These are phyloP conservation scores for Colletotrichum karsti DNA, from an alignment of 2,329 filamentous ascomycete genomes.

Conservation along the genomic window DNA sequence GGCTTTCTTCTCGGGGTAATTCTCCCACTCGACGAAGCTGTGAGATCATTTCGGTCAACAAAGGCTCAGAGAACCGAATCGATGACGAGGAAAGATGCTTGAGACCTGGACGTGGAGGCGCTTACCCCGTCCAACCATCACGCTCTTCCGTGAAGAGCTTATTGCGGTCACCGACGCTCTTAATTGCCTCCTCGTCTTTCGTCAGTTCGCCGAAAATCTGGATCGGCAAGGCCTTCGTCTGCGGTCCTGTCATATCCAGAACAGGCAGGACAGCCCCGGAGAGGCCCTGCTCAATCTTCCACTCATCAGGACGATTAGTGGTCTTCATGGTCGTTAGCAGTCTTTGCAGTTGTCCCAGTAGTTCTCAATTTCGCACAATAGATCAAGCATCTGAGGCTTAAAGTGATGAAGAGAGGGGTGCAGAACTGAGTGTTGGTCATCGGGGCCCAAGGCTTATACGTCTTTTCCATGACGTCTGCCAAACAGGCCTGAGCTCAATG, in stretches of 20 bases:
- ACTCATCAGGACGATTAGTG: constrained; percentile 46
- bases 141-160: constrained; percentile 37
- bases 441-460: neutral
- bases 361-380: too few relatives aligned
- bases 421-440: neutral
- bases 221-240: constrained; percentile 40
- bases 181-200: constrained; percentile 50
- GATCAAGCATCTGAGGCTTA: neutral
- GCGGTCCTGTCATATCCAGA: constrained; percentile 51
- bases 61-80: too few relatives aligned
- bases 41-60: neutral
- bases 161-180: constrained; percentile 45
- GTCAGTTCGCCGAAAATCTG: constrained; percentile 39
- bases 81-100: too few relatives aligned
- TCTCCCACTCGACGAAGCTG: constrained; percentile 75
- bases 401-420: neutral
- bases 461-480: neutral
- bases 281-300: constrained; percentile 62
- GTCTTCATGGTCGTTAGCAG: neutral
- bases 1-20: constrained; percentile 73
- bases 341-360: neutral
- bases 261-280: constrained; percentile 54
- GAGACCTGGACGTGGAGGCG: too few relatives aligned
- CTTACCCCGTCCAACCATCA: constrained; percentile 44
- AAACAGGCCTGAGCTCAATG: neutral